These are phyloP conservation scores for Melaleuca alternifolia DNA, from an alignment of 345 rosid species.

Conservation along the genomic window DNA sequence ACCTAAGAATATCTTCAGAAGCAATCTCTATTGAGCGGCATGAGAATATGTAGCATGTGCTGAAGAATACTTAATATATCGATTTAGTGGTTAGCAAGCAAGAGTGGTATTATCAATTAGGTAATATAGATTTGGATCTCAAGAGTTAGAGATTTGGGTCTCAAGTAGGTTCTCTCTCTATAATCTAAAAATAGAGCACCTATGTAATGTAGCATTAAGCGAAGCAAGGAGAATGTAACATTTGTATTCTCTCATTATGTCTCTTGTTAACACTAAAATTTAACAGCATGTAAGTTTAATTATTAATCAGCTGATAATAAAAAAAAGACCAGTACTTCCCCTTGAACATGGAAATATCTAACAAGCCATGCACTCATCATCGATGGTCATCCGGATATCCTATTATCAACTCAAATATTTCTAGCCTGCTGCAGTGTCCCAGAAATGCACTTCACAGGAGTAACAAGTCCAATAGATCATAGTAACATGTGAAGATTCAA, in stretches of 20 bases:
- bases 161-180: background rate
- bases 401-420: background rate
- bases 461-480: background rate
- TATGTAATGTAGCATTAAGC: background rate
- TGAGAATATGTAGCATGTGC: background rate
- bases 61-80: background rate
- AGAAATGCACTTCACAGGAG: background rate
- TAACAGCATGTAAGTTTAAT: background rate
- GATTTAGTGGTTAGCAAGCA: background rate
- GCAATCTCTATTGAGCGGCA: background rate
- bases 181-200: background rate
- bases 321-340: background rate
- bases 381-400: background rate
- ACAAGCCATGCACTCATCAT: background rate
- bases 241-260: background rate
- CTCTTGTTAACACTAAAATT: background rate
- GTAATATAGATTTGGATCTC: background rate
- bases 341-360: background rate
- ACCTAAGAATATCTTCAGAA: background rate
- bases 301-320: background rate
- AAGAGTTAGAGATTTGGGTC: background rate
- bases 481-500: background rate
- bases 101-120: background rate
- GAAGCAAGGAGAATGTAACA: background rate
- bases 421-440: background rate